phyloP scores from a whole-genome alignment of 441 rosid species.

The Gossypium schwendimanii region DNA sequence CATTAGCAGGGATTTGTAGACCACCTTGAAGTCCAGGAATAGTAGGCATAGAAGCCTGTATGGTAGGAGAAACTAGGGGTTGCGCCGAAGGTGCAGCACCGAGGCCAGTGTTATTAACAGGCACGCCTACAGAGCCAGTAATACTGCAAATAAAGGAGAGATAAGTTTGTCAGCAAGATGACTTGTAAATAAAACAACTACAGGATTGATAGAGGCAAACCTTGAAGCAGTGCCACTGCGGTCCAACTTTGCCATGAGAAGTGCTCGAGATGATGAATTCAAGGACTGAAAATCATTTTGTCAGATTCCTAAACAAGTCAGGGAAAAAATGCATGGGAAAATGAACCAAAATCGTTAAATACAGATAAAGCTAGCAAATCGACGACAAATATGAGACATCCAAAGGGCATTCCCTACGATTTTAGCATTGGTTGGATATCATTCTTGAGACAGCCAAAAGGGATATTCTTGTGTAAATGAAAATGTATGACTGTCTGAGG shows the following conservation, averaged over 20 bases:
- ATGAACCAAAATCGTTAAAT: constrained; percentile 3
- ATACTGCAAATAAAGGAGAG: constrained; percentile 27
- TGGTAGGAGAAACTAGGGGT: constrained; percentile 45
- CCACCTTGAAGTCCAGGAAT: constrained; percentile 47
- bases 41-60: constrained; percentile 42
- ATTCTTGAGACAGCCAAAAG: background rate
- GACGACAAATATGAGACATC: background rate
- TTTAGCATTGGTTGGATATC: background rate
- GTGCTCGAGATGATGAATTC: constrained; percentile 83
- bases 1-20: constrained; percentile 37
- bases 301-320: constrained; percentile 2
- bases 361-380: background rate
- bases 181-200: background rate
- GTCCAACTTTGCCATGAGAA: constrained; percentile 87
- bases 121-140: constrained; percentile 31
- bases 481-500: background rate
- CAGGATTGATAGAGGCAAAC: constrained; percentile 28
- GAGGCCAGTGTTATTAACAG: constrained; percentile 35
- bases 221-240: constrained; percentile 75
- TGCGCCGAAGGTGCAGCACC: constrained; percentile 35
- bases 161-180: constrained; percentile 9
- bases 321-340: background rate
- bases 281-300: constrained; percentile 47
- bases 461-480: background rate
- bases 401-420: background rate